These are phyloP conservation scores for Brassica juncea DNA, from an alignment of 345 rosid species.

Conservation along the genomic window DNA sequence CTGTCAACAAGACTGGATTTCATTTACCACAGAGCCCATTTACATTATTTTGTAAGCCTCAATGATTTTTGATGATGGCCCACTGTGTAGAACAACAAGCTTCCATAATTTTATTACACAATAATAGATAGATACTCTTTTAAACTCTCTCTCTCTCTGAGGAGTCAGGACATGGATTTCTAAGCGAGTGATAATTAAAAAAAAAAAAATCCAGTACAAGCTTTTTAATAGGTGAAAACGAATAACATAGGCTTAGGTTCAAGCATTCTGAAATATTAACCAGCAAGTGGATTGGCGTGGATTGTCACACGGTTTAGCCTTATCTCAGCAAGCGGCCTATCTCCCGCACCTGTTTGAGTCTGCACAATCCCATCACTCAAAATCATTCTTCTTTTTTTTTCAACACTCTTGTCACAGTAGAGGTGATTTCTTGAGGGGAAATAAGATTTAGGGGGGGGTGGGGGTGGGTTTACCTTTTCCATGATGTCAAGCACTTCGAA, in stretches of 20 bases:
- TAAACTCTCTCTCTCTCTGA: background rate
- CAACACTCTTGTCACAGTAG: background rate
- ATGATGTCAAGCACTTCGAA: slow-evolving; percentile 96
- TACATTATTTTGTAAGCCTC: background rate
- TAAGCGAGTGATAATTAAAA: background rate
- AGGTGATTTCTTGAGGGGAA: background rate
- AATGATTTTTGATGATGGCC: background rate
- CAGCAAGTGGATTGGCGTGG: slow-evolving; percentile 98
- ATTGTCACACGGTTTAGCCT: slow-evolving; percentile 89
- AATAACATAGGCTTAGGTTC: background rate
- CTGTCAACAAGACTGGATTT: background rate
- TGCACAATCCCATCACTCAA: slow-evolving; percentile 41
- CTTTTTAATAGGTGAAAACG: background rate
- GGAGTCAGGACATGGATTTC: background rate
- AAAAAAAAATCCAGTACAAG: background rate
- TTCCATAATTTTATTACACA: background rate
- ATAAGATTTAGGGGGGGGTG: background rate
- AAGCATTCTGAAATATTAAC: slow-evolving; percentile 46
- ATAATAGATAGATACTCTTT: background rate
- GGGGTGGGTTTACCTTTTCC: slow-evolving; percentile 70
- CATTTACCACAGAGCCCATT: slow-evolving; percentile 12
- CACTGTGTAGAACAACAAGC: background rate
- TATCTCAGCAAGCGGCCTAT: slow-evolving; percentile 96
- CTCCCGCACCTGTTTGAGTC: slow-evolving; percentile 89
- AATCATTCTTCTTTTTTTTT: background rate